These are phyloP conservation scores for Ulmus americana DNA, from an alignment of 331 rosid species.

Conservation along the genomic window DNA sequence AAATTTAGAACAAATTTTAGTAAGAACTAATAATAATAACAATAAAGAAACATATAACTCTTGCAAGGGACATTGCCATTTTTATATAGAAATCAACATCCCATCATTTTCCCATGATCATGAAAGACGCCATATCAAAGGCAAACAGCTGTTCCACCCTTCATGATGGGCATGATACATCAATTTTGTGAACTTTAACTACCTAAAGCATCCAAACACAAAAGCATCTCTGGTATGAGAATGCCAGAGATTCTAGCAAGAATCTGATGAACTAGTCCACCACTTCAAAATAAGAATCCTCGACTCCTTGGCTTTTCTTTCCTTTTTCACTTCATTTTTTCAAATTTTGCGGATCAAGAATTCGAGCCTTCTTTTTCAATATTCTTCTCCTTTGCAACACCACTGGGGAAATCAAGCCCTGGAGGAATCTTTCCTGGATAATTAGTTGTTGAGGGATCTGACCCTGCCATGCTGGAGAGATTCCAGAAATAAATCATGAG, in stretches of 20 bases:
- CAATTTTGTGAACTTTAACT: neutral
- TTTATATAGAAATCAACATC: no score
- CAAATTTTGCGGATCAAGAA: conserved; percentile 1
- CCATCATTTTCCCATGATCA: neutral
- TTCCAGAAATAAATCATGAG: conserved; percentile 4
- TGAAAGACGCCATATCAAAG: neutral
- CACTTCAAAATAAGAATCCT: neutral
- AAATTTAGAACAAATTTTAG: neutral
- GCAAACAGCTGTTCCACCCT: neutral
- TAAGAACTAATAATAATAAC: neutral
- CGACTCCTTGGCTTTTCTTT: conserved; percentile 9
- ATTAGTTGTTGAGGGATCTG: conserved; percentile 28
- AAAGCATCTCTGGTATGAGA: neutral
- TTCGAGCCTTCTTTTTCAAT: conserved; percentile 18
- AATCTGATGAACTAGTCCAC: neutral
- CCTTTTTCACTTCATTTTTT: conserved; percentile 7
- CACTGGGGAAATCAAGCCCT: conserved; percentile 30
- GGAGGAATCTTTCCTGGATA: conserved; percentile 36
- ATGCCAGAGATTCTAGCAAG: conserved; percentile 2
- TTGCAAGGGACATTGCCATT: neutral
- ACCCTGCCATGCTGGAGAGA: conserved; percentile 31
- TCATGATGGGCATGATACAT: neutral
- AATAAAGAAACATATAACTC: neutral
- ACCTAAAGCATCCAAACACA: neutral
- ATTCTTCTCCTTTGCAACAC: conserved; percentile 12